phyloP scores from a whole-genome alignment of 2,329 filamentous ascomycete genomes.

The Rhinocladiella similis region DNA sequence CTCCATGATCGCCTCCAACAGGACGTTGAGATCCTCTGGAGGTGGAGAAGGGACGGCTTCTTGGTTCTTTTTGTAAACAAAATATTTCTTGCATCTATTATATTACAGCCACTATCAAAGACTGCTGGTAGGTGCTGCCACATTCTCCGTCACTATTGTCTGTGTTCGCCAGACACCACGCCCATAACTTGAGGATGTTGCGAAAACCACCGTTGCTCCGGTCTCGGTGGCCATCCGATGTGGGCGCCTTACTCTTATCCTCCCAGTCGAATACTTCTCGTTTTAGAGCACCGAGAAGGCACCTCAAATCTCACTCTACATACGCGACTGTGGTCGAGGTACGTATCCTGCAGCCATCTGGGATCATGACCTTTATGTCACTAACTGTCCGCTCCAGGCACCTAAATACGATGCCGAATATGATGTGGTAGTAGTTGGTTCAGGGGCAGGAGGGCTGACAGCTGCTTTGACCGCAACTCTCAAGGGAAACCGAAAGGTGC shows the following conservation, averaged over 20 bases:
- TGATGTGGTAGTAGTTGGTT: conserved; percentile 37
- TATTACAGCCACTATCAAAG: background rate
- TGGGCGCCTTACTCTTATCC: background rate
- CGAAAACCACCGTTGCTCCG: background rate
- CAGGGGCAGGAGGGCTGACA: conserved; percentile 35
- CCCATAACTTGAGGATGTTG: background rate
- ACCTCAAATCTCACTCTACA: background rate
- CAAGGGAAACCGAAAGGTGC: conserved; percentile 25
- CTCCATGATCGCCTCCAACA: background rate
- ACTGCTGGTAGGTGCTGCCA: background rate
- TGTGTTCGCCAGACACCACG: background rate
- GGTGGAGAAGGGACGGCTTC: background rate
- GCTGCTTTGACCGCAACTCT: conserved; percentile 33
- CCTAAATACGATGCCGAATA: background rate
- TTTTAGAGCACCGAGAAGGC: background rate
- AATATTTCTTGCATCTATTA: background rate
- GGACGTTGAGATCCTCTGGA: too few species aligned
- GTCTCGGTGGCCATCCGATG: background rate
- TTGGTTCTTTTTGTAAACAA: background rate
- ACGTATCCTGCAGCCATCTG: background rate
- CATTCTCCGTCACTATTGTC: background rate
- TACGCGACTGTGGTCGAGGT: conserved; percentile 2
- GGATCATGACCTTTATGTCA: background rate
- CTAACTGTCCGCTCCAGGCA: background rate
- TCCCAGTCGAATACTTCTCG: background rate